These are phyloP conservation scores for Scedosporium apiospermum DNA, from an alignment of 2,329 filamentous ascomycete genomes.

Conservation along the genomic window DNA sequence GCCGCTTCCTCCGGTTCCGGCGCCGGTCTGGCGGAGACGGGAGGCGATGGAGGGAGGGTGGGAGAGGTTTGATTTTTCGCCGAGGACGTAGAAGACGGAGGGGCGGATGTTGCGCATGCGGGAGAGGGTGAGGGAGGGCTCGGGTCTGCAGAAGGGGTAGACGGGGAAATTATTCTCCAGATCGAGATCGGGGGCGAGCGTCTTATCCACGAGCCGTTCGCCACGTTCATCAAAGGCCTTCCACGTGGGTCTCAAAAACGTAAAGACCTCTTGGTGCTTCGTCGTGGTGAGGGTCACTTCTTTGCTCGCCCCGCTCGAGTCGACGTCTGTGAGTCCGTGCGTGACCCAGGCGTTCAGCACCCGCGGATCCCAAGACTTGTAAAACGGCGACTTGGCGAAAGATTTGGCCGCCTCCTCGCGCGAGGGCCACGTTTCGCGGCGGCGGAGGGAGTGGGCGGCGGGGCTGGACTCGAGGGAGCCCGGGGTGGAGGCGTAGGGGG, in stretches of 20 bases:
- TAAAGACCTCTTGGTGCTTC: constrained; percentile 77
- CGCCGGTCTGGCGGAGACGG: constrained; percentile 56
- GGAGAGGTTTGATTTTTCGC: constrained; percentile 48
- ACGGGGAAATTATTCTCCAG: constrained; percentile 22
- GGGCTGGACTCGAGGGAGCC: constrained; percentile 17
- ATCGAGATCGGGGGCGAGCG: constrained; percentile 36
- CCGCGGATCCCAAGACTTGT: constrained; percentile 66
- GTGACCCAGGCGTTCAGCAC: constrained; percentile 66
- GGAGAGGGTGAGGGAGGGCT: constrained; percentile 45
- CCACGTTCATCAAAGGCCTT: constrained; percentile 29
- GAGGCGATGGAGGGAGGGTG: constrained; percentile 36
- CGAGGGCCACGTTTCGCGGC: constrained; percentile 77
- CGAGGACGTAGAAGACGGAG: constrained; percentile 61
- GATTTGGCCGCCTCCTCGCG: constrained; percentile 55
- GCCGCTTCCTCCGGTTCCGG: constrained; percentile 58
- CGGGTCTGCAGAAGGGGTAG: constrained; percentile 54
- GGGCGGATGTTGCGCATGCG: constrained; percentile 54
- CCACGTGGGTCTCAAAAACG: constrained; percentile 57
- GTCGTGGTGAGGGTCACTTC: constrained; percentile 69
- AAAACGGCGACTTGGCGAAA: constrained; percentile 61
- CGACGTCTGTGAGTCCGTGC: constrained; percentile 63
- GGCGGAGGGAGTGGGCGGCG: constrained; percentile 54
- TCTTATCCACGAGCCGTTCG: constrained; percentile 26
- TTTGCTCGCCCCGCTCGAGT: constrained; percentile 19
- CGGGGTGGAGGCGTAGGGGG: constrained; percentile 25